phyloP scores from a whole-genome alignment of 352 stramenopile genomes.

The Thalassiosira delicatula region DNA sequence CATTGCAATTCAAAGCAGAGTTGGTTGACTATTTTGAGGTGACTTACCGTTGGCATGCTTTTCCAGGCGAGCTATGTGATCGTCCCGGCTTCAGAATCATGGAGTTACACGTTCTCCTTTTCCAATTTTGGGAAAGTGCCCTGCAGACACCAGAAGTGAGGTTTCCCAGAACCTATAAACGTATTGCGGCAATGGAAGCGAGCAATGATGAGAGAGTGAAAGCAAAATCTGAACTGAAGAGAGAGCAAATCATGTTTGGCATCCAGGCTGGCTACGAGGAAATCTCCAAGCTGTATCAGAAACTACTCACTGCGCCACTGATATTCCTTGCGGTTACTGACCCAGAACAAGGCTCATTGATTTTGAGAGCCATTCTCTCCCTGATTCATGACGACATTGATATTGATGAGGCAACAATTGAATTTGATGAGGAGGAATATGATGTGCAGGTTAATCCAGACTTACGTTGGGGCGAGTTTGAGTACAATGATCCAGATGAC shows the following conservation, averaged over 20 bases:
- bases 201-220: too few relatives aligned
- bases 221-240: neutral
- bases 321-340: neutral
- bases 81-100: neutral
- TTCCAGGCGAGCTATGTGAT: neutral
- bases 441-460: neutral
- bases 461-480: neutral
- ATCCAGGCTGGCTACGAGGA: conserved; percentile 4
- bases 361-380: neutral
- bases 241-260: neutral
- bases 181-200: too few relatives aligned
- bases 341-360: neutral
- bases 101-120: neutral
- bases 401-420: neutral
- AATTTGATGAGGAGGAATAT: neutral
- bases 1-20: conserved; percentile 2
- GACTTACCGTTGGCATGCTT: neutral
- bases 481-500: neutral
- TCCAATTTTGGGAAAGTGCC: neutral
- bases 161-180: too few relatives aligned
- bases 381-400: neutral
- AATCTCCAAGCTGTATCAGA: conserved; percentile 5
- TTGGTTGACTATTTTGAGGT: conserved; percentile 13
- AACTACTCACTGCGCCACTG: neutral
- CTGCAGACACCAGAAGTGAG: neutral